These are phyloP conservation scores for Psilocybe azurescens DNA, from an alignment of 768 basidiomycete species.

Conservation along the genomic window DNA sequence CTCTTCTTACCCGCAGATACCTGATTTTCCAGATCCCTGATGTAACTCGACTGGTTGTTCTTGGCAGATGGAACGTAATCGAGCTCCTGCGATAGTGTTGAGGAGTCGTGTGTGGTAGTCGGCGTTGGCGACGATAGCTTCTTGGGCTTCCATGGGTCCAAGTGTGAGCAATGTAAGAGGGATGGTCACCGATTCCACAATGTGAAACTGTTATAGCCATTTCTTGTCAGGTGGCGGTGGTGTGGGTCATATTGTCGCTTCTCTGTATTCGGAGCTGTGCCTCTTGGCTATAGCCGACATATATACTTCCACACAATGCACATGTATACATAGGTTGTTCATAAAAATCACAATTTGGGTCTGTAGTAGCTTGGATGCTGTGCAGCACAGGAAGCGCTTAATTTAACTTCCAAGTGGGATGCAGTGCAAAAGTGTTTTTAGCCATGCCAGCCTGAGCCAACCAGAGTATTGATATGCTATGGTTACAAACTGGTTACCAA, in stretches of 20 bases:
- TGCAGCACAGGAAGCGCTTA: too few relatives aligned
- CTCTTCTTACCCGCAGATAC: constrained; percentile 26
- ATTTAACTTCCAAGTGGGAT: too few relatives aligned
- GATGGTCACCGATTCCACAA: constrained; percentile 9
- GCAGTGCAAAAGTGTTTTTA: too few relatives aligned
- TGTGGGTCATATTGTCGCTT: background rate
- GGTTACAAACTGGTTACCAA: background rate
- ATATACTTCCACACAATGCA: too few relatives aligned
- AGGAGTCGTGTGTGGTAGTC: constrained; percentile 43
- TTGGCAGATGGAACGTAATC: constrained; percentile 46
- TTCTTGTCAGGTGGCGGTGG: constrained; percentile 7
- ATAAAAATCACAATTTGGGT: too few relatives aligned
- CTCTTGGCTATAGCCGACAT: background rate
- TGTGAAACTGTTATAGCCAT: constrained; percentile 16
- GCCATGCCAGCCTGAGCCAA: background rate
- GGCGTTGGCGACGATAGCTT: constrained; percentile 42
- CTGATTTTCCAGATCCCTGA: constrained; percentile 39
- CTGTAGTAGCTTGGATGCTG: too few relatives aligned
- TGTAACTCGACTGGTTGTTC: constrained; percentile 38
- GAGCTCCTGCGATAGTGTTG: constrained; percentile 36
- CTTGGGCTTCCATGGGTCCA: constrained; percentile 31
- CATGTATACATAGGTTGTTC: too few relatives aligned
- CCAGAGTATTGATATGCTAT: background rate
- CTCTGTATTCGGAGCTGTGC: background rate
- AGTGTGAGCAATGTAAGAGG: background rate